Evolutionary conservation across 2,329 filamentous ascomycete genomes (phyloP), one percentile per base, ranked within the genome.

Genomic region (Helotiales sp.): DNA sequence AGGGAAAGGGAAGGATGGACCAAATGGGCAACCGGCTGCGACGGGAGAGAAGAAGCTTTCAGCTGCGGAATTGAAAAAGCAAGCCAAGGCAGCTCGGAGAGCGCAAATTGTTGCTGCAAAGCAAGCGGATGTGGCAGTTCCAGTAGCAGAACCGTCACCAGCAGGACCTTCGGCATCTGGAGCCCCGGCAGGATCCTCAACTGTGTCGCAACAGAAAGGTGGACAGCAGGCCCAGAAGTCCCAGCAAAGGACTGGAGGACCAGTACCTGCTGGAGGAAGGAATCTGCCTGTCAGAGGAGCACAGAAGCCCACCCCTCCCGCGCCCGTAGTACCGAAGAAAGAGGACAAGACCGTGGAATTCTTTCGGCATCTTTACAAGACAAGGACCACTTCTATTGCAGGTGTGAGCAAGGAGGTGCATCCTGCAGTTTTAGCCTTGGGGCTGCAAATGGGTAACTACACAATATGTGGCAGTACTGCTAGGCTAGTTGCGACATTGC

Each of bases 401-500:
- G 83, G 82, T 27, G 83, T 81, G 19, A 79, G 78, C 13, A 88
- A 88, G 69, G 86, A 89, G 63, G 91, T 98, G 19, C 91, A 98
- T 71, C 92, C 93, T 2, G 86, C 90, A 1, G 86, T 99, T 2
- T 78, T 97, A 63, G 86, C 89, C 1, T 78, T 98, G 47, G 95
- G 93, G 8, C 84, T 98, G 72, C 91, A 97, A 74, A 92, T 98
- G 81, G 89, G 66, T 46, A 72, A 65, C 58, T 98, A 97, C 74
- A 83, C 87, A 34, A 86, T 99, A 58, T 92, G 89, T 68, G 95
- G 96, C 64, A 96, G 91, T 71, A 96, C 89, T 72, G 89, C 91
- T 44, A 84, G 95, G 63, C 87, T 96, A 67, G 88, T 96, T 62
- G 89, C 91, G 30, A 98, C 92, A 67, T 78, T 99, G 46, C 76